These are phyloP conservation scores for Hortaea werneckii DNA, from an alignment of 2,329 filamentous ascomycete genomes.

Conservation along the genomic window DNA sequence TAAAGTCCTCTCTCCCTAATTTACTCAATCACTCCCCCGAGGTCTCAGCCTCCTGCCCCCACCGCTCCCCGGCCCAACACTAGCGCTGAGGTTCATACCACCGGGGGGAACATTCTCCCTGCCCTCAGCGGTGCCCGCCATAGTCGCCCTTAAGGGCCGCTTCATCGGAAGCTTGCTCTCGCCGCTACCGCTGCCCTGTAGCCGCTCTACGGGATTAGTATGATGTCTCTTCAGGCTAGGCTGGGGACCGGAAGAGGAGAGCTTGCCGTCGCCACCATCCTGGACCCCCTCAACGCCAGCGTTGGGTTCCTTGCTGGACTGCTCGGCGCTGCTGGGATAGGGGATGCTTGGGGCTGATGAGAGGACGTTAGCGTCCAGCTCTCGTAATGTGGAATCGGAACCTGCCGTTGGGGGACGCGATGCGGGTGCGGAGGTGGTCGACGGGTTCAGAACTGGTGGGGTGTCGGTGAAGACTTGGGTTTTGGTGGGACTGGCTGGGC, in stretches of 20 bases:
- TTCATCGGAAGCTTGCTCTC: constrained; percentile 35
- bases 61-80: constrained; percentile 22
- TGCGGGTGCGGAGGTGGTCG: constrained; percentile 14
- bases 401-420: constrained; percentile 19
- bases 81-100: constrained; percentile 30
- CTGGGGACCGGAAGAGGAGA: constrained; percentile 11
- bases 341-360: constrained; percentile 6
- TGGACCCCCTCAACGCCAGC: constrained; percentile 15
- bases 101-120: constrained; percentile 13
- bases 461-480: constrained; percentile 24
- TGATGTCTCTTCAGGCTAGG: constrained; percentile 37
- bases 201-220: constrained; percentile 21
- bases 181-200: constrained; percentile 7
- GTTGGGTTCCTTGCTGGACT: constrained; percentile 9
- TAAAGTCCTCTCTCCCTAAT: background rate
- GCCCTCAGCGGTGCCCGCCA: constrained; percentile 25
- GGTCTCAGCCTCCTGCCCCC: constrained; percentile 36
- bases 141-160: constrained; percentile 30
- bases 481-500: constrained; percentile 21
- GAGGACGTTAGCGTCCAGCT: constrained; percentile 38
- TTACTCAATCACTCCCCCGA: constrained; percentile 34
- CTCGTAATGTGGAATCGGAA: constrained; percentile 29
- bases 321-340: background rate
- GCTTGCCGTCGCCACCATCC: background rate
- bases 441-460: constrained; percentile 14